Evolutionary conservation across 768 basidiomycete species (phyloP), one percentile per base, ranked within the genome.

Genomic region (Kwoniella sp.): DNA sequence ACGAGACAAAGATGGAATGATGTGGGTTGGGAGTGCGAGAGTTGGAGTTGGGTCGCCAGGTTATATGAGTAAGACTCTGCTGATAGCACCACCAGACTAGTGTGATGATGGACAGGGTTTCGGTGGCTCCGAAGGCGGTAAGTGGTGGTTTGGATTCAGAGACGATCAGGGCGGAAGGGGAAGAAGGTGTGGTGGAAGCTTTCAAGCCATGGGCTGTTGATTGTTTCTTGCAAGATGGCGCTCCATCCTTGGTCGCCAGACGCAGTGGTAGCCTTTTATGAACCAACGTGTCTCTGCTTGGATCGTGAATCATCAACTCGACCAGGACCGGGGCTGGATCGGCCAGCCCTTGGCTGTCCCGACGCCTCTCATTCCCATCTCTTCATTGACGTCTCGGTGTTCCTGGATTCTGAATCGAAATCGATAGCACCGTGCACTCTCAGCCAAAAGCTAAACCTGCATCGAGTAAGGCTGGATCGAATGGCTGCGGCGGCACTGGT

Each of bases 181-280:
- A n/a, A 28, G 34, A 46, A 19, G 14, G 31, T 50, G n/a, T 41
- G 12, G 25, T 41, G 22, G 32, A 45, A 51, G 22, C 50, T 45
- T 52, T 36, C n/a, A n/a, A 52, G 50, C 50, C 50, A 45, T 52
- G 34, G 43, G 48, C 20, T 37, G 36, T 49, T 29, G 20, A n/a
- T n/a, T n/a, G n/a, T n/a, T n/a, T n/a, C n/a, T 40, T 15, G 15
- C 5, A 34, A 41, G 48, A 50, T 50, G 48, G 48, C 48, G 48
- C 37, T 20, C 19, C 37, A 20, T 38, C 5, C 19, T 50, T 31
- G n/a, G 37, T 50, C 12, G 48, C 48, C 48, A 50, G 48, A 40
- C 28, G 40, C 42, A 50, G 36, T n/a, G n/a, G n/a, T n/a, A 50
- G 48, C 34, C 33, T 38, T 27, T 36, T 32, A 29, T 15, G 17